Conservation (phyloP, 1,284 basidiomycete genomes). For the Ustilago shanxiensis region DNA sequence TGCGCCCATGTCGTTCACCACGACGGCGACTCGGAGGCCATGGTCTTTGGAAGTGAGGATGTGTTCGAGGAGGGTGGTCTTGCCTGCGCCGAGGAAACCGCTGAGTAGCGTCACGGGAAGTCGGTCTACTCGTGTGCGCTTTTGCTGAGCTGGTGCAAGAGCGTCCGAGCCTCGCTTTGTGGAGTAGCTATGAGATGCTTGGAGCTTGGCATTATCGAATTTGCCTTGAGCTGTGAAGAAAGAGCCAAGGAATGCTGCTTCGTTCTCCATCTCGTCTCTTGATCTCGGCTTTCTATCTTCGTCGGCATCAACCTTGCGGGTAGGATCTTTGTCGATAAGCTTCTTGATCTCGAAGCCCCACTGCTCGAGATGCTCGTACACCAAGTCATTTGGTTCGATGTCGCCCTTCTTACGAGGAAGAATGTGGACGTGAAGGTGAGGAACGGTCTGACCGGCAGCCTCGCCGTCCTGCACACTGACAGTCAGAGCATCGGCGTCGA, state of each 20-base stretch:
- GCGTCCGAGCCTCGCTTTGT: slow-evolving; percentile 28
- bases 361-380: slow-evolving; percentile 57
- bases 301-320: slow-evolving; percentile 43
- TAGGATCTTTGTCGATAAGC: slow-evolving; percentile 22
- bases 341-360: slow-evolving; percentile 56
- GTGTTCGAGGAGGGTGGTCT: slow-evolving; percentile 72
- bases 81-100: slow-evolving; percentile 73
- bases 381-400: slow-evolving; percentile 62
- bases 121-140: slow-evolving; percentile 35
- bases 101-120: slow-evolving; percentile 72
- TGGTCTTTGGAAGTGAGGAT: slow-evolving; percentile 72
- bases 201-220: slow-evolving; percentile 21
- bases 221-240: slow-evolving; percentile 34
- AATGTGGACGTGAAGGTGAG: slow-evolving; percentile 68
- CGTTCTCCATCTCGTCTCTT: slow-evolving; percentile 56
- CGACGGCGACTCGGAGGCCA: slow-evolving; percentile 71
- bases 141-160: slow-evolving; percentile 2
- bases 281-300: slow-evolving; percentile 59
- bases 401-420: slow-evolving; percentile 64
- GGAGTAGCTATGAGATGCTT: slow-evolving; percentile 2
- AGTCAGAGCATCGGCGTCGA: slow-evolving; percentile 60
- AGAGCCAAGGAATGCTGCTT: slow-evolving; percentile 50
- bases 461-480: slow-evolving; percentile 66
- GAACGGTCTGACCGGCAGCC: slow-evolving; percentile 62
- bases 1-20: slow-evolving; percentile 73